These are phyloP conservation scores for Yarrowia porcina DNA, from an alignment of 805 yeast species.

Conservation along the genomic window DNA sequence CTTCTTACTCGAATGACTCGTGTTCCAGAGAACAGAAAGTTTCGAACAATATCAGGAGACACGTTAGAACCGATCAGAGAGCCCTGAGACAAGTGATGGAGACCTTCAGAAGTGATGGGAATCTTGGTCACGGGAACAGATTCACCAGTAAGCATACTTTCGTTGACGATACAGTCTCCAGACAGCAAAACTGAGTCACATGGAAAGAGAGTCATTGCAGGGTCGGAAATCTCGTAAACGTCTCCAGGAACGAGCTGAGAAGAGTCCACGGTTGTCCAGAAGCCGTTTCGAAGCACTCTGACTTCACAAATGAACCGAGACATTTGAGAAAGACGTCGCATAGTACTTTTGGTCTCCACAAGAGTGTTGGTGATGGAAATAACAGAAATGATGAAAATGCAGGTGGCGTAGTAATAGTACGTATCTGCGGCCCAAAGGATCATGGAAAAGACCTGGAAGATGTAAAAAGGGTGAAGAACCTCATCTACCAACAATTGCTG, in stretches of 20 bases:
- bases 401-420: slow-evolving; percentile 88
- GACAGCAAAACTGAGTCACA: slow-evolving; percentile 83
- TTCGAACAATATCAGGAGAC: slow-evolving; percentile 63
- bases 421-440: slow-evolving; percentile 88
- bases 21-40: slow-evolving; percentile 85
- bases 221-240: slow-evolving; percentile 86
- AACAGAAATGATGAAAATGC: slow-evolving; percentile 83
- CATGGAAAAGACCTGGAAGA: slow-evolving; percentile 91
- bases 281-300: slow-evolving; percentile 86
- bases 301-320: slow-evolving; percentile 75
- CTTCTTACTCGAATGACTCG: slow-evolving; percentile 78
- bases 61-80: slow-evolving; percentile 50
- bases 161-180: slow-evolving; percentile 96
- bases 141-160: slow-evolving; percentile 97
- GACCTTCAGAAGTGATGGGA: slow-evolving; percentile 60
- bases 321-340: slow-evolving; percentile 66
- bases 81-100: slow-evolving; percentile 38
- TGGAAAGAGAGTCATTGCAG: slow-evolving; percentile 68
- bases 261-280: slow-evolving; percentile 80
- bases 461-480: slow-evolving; percentile 89
- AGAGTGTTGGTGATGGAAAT: slow-evolving; percentile 76
- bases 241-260: slow-evolving; percentile 93
- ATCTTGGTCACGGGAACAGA: slow-evolving; percentile 91
- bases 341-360: slow-evolving; percentile 76
- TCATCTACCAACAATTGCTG: slow-evolving; percentile 72